phyloP scores from a whole-genome alignment of 2,329 filamentous ascomycete species.

The Neobulgaria alba region DNA sequence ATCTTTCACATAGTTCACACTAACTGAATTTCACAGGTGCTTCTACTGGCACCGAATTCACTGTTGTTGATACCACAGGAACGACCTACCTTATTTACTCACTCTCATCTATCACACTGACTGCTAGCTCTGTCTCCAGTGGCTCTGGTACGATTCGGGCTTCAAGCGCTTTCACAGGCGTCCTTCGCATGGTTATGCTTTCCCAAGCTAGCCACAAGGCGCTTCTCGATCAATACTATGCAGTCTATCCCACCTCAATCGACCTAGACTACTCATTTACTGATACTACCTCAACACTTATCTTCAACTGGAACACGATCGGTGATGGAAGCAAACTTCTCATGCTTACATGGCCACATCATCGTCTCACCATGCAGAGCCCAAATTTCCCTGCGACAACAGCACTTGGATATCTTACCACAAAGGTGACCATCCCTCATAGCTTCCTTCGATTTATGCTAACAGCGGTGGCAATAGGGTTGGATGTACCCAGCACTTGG shows the following conservation, averaged over 20 bases:
- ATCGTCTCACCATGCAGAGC: neutral
- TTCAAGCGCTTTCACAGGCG: neutral
- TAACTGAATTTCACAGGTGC: neutral
- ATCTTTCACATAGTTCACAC: neutral
- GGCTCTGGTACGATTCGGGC: neutral
- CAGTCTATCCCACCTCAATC: neutral
- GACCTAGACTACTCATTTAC: neutral
- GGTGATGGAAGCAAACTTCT: neutral
- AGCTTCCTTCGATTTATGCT: neutral
- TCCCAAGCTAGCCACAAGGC: slow-evolving; percentile 32
- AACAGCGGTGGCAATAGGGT: neutral
- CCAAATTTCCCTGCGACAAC: neutral
- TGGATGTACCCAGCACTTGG: neutral
- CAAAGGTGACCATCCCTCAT: neutral
- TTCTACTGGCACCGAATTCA: neutral
- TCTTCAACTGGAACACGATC: neutral
- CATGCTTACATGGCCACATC: neutral
- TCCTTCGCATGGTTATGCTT: neutral
- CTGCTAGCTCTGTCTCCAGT: neutral
- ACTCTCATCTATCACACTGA: neutral
- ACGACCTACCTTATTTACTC: neutral
- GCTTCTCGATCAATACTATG: slow-evolving; percentile 35
- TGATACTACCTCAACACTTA: neutral
- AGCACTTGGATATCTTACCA: neutral
- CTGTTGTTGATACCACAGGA: neutral